Evolutionary conservation across 805 yeast species (phyloP), one percentile per base, ranked within the genome.

Genomic region (Candida tammaniensis): DNA sequence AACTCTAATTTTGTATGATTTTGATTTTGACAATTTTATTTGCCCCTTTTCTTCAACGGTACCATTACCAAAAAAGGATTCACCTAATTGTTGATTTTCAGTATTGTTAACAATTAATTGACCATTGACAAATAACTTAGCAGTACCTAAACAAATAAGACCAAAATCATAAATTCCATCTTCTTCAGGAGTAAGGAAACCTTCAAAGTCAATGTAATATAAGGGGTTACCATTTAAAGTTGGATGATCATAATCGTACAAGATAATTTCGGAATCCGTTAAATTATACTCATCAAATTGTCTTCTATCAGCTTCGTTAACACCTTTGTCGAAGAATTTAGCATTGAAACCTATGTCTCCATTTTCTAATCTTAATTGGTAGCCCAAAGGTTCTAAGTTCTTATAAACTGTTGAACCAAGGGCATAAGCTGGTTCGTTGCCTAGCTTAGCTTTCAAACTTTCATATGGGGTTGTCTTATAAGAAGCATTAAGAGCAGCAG

Each of bases 71-170:
- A 74, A 74, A 57, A 76, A 77, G 3, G 70, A 52, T n/a, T 54
- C 48, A 7, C 82, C 83, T 14, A 43, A 49, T 5, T 42, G 52
- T 56, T 79, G 83, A 18, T 62, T 49, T 22, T 74, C 69, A 44
- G 63, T 68, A 56, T 78, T 76, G 51, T 78, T 81, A 25, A 76
- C 70, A 24, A 80, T 58, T 36, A 76, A 55, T 46, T 70, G 43
- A 39, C 55, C 80, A 45, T 79, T 68, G 28, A 78, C 52, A 43
- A 59, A 79, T 22, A 79, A 43, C 46, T 66, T 66, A 19, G 76
- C 81, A 22, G 81, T 74, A 14, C 85, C 85, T 32, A 59, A 45
- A 15, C 67, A 71, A 13, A 70, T 49, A 31, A 70, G 47, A 15
- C 82, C 82, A 46, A 79, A 68, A 35, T 67, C 70, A 46, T 71